These are phyloP conservation scores for Neonectria magnoliae DNA, from an alignment of 2,329 filamentous ascomycete species.

Conservation along the genomic window DNA sequence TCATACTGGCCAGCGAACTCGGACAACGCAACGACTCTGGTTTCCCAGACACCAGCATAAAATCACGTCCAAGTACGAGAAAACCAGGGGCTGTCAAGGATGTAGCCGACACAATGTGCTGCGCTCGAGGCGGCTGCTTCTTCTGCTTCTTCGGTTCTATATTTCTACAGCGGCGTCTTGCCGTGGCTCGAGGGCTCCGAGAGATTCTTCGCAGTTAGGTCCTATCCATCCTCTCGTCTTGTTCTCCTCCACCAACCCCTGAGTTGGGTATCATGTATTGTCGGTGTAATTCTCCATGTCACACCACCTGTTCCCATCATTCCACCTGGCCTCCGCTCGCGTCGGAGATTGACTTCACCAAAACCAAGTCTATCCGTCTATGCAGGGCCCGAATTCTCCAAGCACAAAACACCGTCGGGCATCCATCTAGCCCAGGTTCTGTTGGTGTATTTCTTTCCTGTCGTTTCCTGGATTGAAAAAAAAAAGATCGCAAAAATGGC, in stretches of 20 bases:
- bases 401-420: constrained; percentile 26
- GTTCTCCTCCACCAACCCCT: constrained; percentile 23
- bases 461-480: constrained; percentile 19
- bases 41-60: neutral
- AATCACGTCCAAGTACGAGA: neutral
- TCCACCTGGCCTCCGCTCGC: constrained; percentile 9
- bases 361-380: constrained; percentile 19
- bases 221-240: neutral
- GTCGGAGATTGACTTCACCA: constrained; percentile 15
- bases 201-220: neutral
- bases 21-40: neutral
- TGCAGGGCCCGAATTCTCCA: constrained; percentile 11
- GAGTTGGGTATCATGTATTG: constrained; percentile 34
- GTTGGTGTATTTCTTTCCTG: constrained; percentile 21
- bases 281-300: constrained; percentile 24
- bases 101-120: neutral
- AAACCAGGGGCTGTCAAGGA: neutral
- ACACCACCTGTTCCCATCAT: constrained; percentile 26
- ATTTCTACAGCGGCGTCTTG: neutral
- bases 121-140: neutral
- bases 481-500: constrained; percentile 15
- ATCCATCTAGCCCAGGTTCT: constrained; percentile 21
- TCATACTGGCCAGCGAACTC: neutral
- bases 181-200: neutral
- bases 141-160: neutral